phyloP scores from a whole-genome alignment of 1,139 yeast species.

The Diutina scorzettiae region DNA sequence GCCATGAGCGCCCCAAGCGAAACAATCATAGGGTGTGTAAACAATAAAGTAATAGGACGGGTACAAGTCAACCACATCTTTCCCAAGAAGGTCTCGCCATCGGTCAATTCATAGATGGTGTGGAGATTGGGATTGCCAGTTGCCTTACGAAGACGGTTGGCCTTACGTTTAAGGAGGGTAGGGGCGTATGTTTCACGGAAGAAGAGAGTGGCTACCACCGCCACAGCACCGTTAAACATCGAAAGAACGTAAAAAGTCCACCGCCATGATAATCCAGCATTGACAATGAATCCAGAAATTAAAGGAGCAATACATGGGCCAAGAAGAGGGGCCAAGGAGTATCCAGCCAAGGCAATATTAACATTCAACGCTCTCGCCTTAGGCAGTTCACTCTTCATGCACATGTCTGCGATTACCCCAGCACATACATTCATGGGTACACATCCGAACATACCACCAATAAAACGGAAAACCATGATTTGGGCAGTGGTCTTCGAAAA shows the following conservation, averaged over 20 bases:
- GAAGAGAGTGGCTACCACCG: slow-evolving; percentile 22
- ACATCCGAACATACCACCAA: slow-evolving; percentile 26
- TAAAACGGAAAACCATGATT: slow-evolving; percentile 29
- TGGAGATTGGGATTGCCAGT: slow-evolving; percentile 30
- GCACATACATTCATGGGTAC: slow-evolving; percentile 6
- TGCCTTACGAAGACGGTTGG: slow-evolving; percentile 18
- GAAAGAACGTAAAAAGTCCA: slow-evolving; percentile 34
- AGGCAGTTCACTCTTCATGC: slow-evolving; percentile 5
- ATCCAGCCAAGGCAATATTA: slow-evolving; percentile 30
- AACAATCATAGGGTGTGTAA: slow-evolving; percentile 48
- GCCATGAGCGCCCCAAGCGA: slow-evolving; percentile 36
- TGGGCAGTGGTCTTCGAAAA: slow-evolving; percentile 24
- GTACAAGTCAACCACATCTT: slow-evolving; percentile 26
- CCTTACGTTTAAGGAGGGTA: slow-evolving; percentile 22
- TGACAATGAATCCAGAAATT: slow-evolving; percentile 1
- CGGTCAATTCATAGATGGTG: slow-evolving; percentile 27
- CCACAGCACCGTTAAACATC: slow-evolving; percentile 30
- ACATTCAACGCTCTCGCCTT: background rate
- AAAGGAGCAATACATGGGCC: slow-evolving; percentile 35
- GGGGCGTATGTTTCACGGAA: slow-evolving; percentile 32
- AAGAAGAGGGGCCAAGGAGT: slow-evolving; percentile 29
- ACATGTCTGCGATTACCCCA: slow-evolving; percentile 5
- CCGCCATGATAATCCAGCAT: slow-evolving; percentile 19
- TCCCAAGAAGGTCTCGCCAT: slow-evolving; percentile 18
- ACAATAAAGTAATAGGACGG: slow-evolving; percentile 41